Base-by-base conservation (phyloP, 2,329 filamentous ascomycete species). In the Fusarium sp. region DNA sequence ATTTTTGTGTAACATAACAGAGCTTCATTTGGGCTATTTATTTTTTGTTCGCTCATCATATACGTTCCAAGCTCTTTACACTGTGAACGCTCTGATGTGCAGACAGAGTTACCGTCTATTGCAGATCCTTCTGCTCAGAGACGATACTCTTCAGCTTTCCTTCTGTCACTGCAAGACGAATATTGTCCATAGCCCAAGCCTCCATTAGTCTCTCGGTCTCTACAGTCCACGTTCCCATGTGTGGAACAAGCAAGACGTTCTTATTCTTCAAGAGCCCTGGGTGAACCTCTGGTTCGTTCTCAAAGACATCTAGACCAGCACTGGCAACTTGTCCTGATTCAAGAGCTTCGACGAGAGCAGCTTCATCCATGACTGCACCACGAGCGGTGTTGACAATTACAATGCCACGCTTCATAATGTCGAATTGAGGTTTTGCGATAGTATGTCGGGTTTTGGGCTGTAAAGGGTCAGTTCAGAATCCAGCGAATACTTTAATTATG, bases 211-310 rank as follows among this genome's bases (percentile, higher is more conserved):
- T 84, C 79, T 87, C 84, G 11, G 88, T 89, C 82, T 89, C 93
- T 33, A 90, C 83, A 1, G 93, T 95, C 86, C 89, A 94, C 1
- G 94, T 97, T 1, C 94, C 94, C 92, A 97, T 93, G 80, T 97
- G 94, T 57, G 94, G 94, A 39, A 97, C 83, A 33, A 97, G 85
- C 76, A 95, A 85, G 27, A 93, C 93, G 73, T 89, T 88, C 5
- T 89, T 89, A 78, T 95, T 95, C 21, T 84, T 83, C 19, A 95
- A 74, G 45, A 97, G 84, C 3, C 91, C 92, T 1, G 90, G 90
- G 77, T 96, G 93, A 33, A 97, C 84, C 64, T 88, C 85, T 1
- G 94, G 94, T 81, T 97, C 94, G 41, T 94, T 86, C 79, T 97
- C 94, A 78, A 91, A 97, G 55, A 97, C 94, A 79, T 97, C 94